Base-by-base conservation (phyloP, 495 filamentous ascomycete genomes). In the Aspergillus carlsbadensis region DNA sequence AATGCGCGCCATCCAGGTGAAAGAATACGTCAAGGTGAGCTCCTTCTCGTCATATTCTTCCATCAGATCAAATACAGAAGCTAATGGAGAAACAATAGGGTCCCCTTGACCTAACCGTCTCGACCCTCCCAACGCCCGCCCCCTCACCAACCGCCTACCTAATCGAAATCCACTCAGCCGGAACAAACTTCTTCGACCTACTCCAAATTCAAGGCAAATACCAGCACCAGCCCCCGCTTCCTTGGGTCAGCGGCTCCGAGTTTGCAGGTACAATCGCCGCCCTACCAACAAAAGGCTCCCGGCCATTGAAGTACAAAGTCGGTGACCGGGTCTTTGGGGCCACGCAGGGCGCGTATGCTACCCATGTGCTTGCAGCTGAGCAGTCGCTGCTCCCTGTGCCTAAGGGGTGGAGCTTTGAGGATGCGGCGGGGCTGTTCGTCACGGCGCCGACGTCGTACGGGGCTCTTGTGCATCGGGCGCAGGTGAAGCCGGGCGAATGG, bases 111-210 rank as follows among this genome's bases (percentile, higher is more conserved):
- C 91, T 98, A 70, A 79, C 73, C 59, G 85, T 96, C 51, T 81
- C 82, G 14, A 76, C 79, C 42, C 81, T 96, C 20, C 85, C 91
- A 36, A 85, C 87, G 34, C 93, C 90, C 6, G 73, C 69, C 17
- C 90, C 91, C 0, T 70, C 72, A 3, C 60, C 82, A 39, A 79
- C 87, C 65, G 83, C 96, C 77, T 98, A 97, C 73, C 81, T 95
- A 57, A 87, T 98, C 70, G 82, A 85, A 68, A 87, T 98, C 67
- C 90, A 92, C 72, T 92, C 93, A 42, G 79, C 87, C 10, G 92
- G 90, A 22, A 87, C 90, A 61, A 97, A 97, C 74, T 98, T 96
- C 84, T 97, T 96, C 77, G 93, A 97, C 68, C 85, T 92, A 53
- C 80, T 96, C 50, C 91, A 96, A 63, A 92, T 95, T 67, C 85